These are phyloP conservation scores for Gymnopilus dilepis DNA, from an alignment of 768 basidiomycete genomes.

Conservation along the genomic window DNA sequence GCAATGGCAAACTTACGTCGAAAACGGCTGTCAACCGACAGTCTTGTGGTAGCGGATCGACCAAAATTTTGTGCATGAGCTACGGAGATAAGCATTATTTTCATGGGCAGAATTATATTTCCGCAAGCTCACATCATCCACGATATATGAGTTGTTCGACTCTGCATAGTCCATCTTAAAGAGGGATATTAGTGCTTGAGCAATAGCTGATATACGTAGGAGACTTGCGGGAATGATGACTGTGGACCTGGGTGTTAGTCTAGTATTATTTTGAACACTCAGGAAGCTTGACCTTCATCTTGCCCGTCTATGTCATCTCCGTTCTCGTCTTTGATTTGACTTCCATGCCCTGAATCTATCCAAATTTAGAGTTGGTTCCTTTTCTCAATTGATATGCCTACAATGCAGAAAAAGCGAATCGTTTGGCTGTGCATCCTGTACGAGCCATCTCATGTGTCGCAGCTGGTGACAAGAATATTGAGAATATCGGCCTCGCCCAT, in stretches of 20 bases:
- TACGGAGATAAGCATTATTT: slow-evolving; percentile 22
- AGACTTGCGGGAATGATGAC: slow-evolving; percentile 87
- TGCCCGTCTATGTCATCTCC: slow-evolving; percentile 57
- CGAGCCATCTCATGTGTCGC: slow-evolving; percentile 64
- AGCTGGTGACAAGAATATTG: slow-evolving; percentile 38
- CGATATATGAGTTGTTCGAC: slow-evolving; percentile 73
- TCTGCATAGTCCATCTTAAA: slow-evolving; percentile 84
- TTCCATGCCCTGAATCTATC: slow-evolving; percentile 93
- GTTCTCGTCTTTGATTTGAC: slow-evolving; percentile 71
- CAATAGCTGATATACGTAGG: not conserved
- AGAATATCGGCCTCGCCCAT: too few species aligned
- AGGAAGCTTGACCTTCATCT: slow-evolving; percentile 67
- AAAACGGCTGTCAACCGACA: slow-evolving; percentile 68
- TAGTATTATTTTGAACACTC: not conserved
- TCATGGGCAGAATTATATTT: slow-evolving; percentile 5
- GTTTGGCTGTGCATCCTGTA: slow-evolving; percentile 65
- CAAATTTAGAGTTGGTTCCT: not conserved
- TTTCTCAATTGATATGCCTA: slow-evolving; percentile 28
- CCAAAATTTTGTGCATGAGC: slow-evolving; percentile 57
- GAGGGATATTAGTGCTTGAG: slow-evolving; percentile 39
- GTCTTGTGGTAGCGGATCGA: slow-evolving; percentile 48
- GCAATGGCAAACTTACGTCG: slow-evolving; percentile 55
- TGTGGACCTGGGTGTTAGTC: slow-evolving; percentile 27
- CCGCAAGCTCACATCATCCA: slow-evolving; percentile 70
- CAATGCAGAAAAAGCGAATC: slow-evolving; percentile 85